Evolutionary conservation across 2,329 filamentous ascomycete genomes (phyloP).

Genomic region (Neodidymelliopsis sp.): DNA sequence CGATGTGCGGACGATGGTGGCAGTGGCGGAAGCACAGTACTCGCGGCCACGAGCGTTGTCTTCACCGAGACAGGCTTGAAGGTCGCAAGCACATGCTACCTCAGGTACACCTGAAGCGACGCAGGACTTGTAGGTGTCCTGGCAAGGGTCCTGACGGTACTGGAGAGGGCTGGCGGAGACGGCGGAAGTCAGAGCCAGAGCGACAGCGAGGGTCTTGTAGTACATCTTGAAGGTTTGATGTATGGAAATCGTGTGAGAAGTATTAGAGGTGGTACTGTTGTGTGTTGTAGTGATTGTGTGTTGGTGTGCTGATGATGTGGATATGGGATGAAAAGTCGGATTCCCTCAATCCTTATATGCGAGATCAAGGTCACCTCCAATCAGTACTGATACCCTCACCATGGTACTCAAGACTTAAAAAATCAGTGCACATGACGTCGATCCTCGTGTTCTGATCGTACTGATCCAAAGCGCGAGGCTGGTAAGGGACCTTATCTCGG

Average conservation of each 20-base stretch:
- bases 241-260: neutral
- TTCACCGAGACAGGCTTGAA: conserved; percentile 16
- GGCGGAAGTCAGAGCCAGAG: conserved; percentile 16
- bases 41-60: conserved; percentile 17
- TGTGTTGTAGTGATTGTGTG: neutral
- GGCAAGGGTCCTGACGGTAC: conserved; percentile 13
- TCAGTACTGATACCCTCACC: neutral
- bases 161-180: conserved; percentile 16
- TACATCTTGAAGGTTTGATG: conserved; percentile 15
- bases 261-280: neutral
- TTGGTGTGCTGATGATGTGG: neutral
- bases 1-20: conserved; percentile 8
- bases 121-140: conserved; percentile 16
- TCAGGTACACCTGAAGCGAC: conserved; percentile 19
- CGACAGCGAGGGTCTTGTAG: conserved; percentile 12
- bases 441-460: conserved; percentile 6
- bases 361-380: neutral
- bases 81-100: conserved; percentile 20
- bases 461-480: conserved; percentile 10
- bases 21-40: conserved; percentile 21
- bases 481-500: neutral
- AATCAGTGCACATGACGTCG: conserved; percentile 11
- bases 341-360: conserved; percentile 5
- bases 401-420: conserved; percentile 1
- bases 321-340: neutral